These are phyloP conservation scores for Trichocladium antarcticum DNA, from an alignment of 495 filamentous ascomycete genomes.

Conservation along the genomic window DNA sequence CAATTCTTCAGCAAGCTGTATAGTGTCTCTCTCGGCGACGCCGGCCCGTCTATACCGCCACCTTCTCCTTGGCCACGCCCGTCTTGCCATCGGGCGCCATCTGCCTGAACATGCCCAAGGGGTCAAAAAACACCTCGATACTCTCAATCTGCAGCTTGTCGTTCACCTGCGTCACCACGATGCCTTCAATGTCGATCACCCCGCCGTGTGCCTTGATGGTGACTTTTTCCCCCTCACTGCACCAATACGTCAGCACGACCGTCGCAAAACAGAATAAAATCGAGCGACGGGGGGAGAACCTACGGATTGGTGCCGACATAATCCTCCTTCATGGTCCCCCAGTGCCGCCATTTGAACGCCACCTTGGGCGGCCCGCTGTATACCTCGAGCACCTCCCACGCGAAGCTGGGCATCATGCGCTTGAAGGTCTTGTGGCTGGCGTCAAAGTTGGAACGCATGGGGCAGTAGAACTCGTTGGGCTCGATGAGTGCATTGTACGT, in stretches of 20 bases:
- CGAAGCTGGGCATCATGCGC: constrained; percentile 58
- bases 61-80: constrained; percentile 9
- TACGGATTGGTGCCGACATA: constrained; percentile 52
- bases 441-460: constrained; percentile 45
- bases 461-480: constrained; percentile 51
- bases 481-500: constrained; percentile 58
- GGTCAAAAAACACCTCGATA: constrained; percentile 54
- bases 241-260: background rate
- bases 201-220: constrained; percentile 44
- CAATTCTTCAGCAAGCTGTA: no score
- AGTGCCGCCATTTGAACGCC: constrained; percentile 52
- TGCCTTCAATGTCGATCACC: constrained; percentile 39
- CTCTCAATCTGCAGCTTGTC: constrained; percentile 45
- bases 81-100: constrained; percentile 30
- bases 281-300: constrained; percentile 6
- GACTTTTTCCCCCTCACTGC: constrained; percentile 49
- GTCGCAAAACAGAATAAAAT: background rate
- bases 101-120: constrained; percentile 55
- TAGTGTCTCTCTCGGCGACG: background rate
- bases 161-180: constrained; percentile 49
- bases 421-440: constrained; percentile 57
- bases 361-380: constrained; percentile 51
- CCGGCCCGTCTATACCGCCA: background rate
- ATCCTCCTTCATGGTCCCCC: constrained; percentile 53
- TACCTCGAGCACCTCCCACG: constrained; percentile 58